Conservation (phyloP, 345 rosid species). For the Eucalyptus albens region DNA sequence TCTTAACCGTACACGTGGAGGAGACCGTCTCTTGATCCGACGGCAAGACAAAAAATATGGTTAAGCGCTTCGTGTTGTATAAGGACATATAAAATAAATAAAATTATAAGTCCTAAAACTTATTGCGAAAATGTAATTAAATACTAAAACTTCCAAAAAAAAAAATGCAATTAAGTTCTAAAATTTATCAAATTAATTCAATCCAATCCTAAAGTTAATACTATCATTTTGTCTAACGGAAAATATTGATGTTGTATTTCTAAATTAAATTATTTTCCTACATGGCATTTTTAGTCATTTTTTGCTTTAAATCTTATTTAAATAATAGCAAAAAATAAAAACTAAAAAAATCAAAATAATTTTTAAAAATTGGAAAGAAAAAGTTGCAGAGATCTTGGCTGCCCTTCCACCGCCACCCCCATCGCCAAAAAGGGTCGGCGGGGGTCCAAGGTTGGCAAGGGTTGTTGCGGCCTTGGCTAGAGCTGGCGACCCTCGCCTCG, state of each 20-base stretch:
- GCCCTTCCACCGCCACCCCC: accelerated
- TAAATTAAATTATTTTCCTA: too few relatives aligned
- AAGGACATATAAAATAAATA: too few relatives aligned
- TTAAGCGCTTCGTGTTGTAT: background rate
- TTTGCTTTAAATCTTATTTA: too few relatives aligned
- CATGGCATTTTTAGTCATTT: too few relatives aligned
- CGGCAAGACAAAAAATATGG: background rate
- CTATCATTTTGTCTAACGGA: accelerated
- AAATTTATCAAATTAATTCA: too few relatives aligned
- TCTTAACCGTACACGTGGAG: background rate
- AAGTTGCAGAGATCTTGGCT: accelerated
- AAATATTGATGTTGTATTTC: too few relatives aligned
- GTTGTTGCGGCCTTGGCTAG: accelerated
- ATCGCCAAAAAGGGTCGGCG: accelerated
- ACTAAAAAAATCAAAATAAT: accelerated
- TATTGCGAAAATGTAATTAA: accelerated
- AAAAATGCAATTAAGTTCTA: accelerated
- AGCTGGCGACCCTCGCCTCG: accelerated
- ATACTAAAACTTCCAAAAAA: accelerated
- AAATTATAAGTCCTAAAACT: accelerated
- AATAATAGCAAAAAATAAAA: too few relatives aligned
- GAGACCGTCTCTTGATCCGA: background rate
- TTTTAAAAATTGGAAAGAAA: too few relatives aligned
- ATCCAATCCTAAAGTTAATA: accelerated
- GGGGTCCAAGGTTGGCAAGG: accelerated